phyloP scores from a whole-genome alignment of 1,139 yeast genomes.

The Suhomyces terraborum region DNA sequence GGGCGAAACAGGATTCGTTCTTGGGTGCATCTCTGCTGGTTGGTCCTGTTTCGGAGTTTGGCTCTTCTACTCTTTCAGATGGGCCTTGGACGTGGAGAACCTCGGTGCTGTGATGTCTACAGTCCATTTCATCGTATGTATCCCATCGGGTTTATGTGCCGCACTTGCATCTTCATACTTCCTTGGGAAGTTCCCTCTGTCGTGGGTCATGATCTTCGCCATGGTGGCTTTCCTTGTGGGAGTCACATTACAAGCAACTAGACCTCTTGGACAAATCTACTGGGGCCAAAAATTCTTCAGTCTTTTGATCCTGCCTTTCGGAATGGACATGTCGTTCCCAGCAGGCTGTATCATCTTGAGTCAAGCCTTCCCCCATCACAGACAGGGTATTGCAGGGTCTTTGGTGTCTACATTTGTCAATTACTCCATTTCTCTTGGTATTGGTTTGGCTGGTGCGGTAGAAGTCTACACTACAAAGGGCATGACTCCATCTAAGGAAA shows the following conservation, averaged over 20 bases:
- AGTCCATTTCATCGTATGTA: constrained; percentile 42
- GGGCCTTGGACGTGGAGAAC: constrained; percentile 34
- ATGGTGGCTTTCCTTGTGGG: constrained; percentile 48
- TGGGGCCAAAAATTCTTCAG: constrained; percentile 59
- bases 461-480: constrained; percentile 43
- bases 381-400: constrained; percentile 70
- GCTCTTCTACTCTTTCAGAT: constrained; percentile 48
- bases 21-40: constrained; percentile 55
- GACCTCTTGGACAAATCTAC: constrained; percentile 48
- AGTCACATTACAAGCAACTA: constrained; percentile 42
- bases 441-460: constrained; percentile 68
- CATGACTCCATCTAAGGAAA: constrained; percentile 27
- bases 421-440: constrained; percentile 62
- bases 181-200: constrained; percentile 40
- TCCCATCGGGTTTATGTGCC: constrained; percentile 47
- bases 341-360: constrained; percentile 57
- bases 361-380: constrained; percentile 50
- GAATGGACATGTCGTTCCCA: constrained; percentile 70
- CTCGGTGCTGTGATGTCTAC: constrained; percentile 38
- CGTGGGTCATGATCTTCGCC: constrained; percentile 47
- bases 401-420: constrained; percentile 62
- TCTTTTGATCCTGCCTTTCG: constrained; percentile 50
- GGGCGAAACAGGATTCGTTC: constrained; percentile 46
- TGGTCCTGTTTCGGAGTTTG: constrained; percentile 66
- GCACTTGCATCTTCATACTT: constrained; percentile 46